Conservation (phyloP, 2,329 filamentous ascomycete species). For the Phaeosphaeria sp. region DNA sequence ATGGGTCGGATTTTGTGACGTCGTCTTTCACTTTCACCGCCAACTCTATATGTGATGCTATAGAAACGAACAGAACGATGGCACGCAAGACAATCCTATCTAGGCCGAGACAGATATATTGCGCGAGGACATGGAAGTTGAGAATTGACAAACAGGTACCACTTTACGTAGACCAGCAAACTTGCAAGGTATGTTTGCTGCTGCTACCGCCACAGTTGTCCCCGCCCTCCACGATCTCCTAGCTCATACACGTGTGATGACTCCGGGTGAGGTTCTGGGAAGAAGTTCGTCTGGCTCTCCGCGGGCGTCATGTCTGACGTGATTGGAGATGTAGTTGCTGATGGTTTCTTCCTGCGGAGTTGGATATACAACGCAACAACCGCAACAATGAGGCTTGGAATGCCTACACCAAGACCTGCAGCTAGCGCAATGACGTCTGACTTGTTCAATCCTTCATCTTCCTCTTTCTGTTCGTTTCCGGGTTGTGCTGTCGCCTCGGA, state of each 20-base stretch:
- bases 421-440: slow-evolving; percentile 8
- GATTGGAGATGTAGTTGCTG: neutral
- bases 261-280: neutral
- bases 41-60: neutral
- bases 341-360: neutral
- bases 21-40: neutral
- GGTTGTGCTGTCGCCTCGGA: neutral
- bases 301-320: neutral
- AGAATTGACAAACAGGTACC: neutral
- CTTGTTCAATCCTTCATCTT: slow-evolving; percentile 11
- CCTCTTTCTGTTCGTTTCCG: neutral
- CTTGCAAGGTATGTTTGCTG: neutral
- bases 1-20: neutral
- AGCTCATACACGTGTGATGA: neutral
- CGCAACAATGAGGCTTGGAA: slow-evolving; percentile 6
- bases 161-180: neutral
- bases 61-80: neutral
- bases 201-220: neutral
- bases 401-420: slow-evolving; percentile 7
- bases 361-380: slow-evolving; percentile 1
- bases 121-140: too few species aligned
- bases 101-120: neutral
- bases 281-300: neutral
- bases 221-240: neutral
- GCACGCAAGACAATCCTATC: neutral